Evolutionary conservation across 257 asterid species (phyloP), one percentile per base, ranked within the genome.

Genomic region (Paraleonurus japonicus): DNA sequence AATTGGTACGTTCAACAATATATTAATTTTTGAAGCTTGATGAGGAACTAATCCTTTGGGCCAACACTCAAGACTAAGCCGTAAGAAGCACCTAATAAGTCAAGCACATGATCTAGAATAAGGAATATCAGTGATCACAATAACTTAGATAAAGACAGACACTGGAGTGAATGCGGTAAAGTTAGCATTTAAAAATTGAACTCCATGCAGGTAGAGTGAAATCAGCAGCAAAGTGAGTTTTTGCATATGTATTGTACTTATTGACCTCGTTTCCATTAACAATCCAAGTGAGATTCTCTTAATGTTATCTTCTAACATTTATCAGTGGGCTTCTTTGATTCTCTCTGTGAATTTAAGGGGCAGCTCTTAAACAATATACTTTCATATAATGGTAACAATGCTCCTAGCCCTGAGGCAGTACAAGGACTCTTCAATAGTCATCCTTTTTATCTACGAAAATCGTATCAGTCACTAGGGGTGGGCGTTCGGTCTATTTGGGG

Each of bases 311-410:
- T 45, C 53, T 45, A 45, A 45, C 2, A 0, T n/a, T 45, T 45
- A 45, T 33, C 28, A 37, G 24, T 13, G 5, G 65, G 54, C 61
- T 13, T 54, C 23, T 22, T 53, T 54, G 35, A 33, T 55, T 53
- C 54, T 69, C 37, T 53, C 9, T 2, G 19, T 55, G 30, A 12
- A 69, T 37, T 26, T 35, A 69, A 35, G 41, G 22, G 26, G 22
- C 48, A 55, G 27, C 15, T 7, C 48, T 26, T 48, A 16, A 27
- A 27, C 9, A 17, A 59, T 59, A 26, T 30, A 19, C 43, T 41
- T 26, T 47, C 55, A 70, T 28, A 19, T 43, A 32, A 71, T 61
- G 41, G 47, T 17, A 7, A 41, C 65, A 61, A 74, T 26, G 73
- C 51, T 65, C 33, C 10, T 47, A 47, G 22, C 9, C 22, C 54